Percentiles rank a stretch among this genome's conserved stretches.
Conservation (phyloP, 1,284 basidiomycete species). For the Golubevia sp. region DNA sequence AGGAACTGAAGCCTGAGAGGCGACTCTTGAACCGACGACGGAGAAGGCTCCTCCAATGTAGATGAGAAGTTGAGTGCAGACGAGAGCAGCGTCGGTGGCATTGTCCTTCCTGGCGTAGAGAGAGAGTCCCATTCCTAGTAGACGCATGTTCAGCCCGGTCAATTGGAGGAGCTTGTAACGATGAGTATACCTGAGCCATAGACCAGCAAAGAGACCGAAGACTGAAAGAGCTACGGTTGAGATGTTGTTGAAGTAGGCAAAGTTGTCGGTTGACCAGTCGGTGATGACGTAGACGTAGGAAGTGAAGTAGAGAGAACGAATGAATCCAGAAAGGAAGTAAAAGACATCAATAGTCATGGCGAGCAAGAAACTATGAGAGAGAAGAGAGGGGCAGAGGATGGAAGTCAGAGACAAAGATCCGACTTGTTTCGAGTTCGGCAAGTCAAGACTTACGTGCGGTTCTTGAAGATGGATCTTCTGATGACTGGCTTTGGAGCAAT, state of each 20-base stretch:
- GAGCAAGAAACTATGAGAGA: conserved; percentile 17
- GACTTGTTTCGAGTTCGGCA: background rate
- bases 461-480: conserved; percentile 20
- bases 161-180: conserved; percentile 63
- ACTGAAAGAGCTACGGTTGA: conserved; percentile 56
- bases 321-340: conserved; percentile 12
- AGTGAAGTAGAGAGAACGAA: conserved; percentile 19
- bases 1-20: conserved; percentile 23
- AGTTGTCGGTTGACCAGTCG: conserved; percentile 18
- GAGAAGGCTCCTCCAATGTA: conserved; percentile 20
- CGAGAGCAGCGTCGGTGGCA: conserved; percentile 5
- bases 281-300: conserved; percentile 19
- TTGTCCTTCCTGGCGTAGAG: conserved; percentile 14
- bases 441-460: conserved; percentile 4
- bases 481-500: conserved; percentile 16
- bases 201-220: conserved; percentile 63
- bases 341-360: conserved; percentile 28
- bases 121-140: conserved; percentile 16
- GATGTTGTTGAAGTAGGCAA: conserved; percentile 33
- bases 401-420: conserved; percentile 12
- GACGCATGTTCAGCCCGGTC: conserved; percentile 13
- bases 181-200: conserved; percentile 62
- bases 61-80: conserved; percentile 12
- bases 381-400: conserved; percentile 25
- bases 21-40: conserved; percentile 23